Base-by-base conservation (phyloP, 192 early-diverging fungal species). In the Backusella circina region DNA sequence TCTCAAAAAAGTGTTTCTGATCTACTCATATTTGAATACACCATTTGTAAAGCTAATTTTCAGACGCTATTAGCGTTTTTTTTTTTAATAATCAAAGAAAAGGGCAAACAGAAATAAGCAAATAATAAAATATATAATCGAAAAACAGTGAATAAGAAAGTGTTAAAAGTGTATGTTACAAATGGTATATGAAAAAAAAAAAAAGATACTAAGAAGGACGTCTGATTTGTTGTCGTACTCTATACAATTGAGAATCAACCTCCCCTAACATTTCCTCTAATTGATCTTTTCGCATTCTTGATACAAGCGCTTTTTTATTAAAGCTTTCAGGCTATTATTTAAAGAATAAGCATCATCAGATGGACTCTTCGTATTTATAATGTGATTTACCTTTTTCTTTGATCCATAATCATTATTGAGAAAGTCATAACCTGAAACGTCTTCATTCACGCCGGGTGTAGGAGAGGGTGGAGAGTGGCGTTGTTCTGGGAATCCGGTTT, bases 261-360 rank as follows among this genome's bases (percentile, higher is more conserved):
- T 84, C 72, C 64, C 84, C 86, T 67, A 88, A 70, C 70, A 83
- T 81, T 23, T 85, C 83, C 66, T 88, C 86, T 21, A 88, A 71
- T 65, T 84, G 80, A n/a, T 88, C 86, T 33, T 75, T 77, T 72
- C 85, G 80, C 37, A 78, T 44, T 44, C 86, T 75, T 21, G 84
- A 79, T 70, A 80, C 77, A 8, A 81, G 79, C 8, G 83, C 83
- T 13, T 85, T 85, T 70, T 85, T 85, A 12, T 81, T 73, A 38
- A 39, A 47, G 9, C 39, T 41, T 70, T 35, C 69, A 30, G 69
- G 39, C 69, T 70, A 70, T n/a, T 23, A 13, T 30, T 41, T 30
- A 41, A 13, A 13, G 23, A 38, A 26, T 35, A 36, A 21, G n/a
- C n/a, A 41, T 3, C 3, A 41, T 41, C 39, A 41, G 13, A n/a